A percentile compares a stretch with the other conserved stretches of the same genome.
phyloP scores from a whole-genome alignment of 108 stramenopile genomes.

The Schizochytrium sp. region DNA sequence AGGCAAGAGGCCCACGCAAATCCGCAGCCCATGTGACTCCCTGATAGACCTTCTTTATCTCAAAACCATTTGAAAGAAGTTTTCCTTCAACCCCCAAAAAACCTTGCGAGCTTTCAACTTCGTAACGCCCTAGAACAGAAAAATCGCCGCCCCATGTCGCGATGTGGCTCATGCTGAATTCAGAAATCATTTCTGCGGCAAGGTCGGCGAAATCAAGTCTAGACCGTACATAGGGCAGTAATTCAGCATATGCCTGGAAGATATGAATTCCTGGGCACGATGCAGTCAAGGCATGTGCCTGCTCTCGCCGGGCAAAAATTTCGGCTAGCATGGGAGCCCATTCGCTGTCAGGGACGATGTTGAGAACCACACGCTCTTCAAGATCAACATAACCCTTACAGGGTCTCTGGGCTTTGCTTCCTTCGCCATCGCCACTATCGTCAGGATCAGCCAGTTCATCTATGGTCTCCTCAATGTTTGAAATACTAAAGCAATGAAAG shows the following conservation, averaged over 20 bases:
- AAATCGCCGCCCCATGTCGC: not conserved
- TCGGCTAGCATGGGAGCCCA: conserved; percentile 39
- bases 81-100: conserved; percentile 2
- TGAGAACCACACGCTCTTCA: not conserved
- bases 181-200: conserved; percentile 7
- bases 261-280: not conserved
- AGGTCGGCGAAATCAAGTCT: conserved; percentile 2
- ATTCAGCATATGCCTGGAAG: not conserved
- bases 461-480: not conserved
- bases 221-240: conserved; percentile 1
- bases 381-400: conserved; percentile 48
- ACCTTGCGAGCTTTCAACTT: not conserved
- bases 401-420: not conserved
- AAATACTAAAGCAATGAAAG: not conserved
- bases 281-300: not conserved
- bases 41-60: not conserved
- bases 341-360: conserved; percentile 10
- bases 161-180: conserved; percentile 46
- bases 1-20: not conserved
- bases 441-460: not conserved
- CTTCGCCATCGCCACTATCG: not conserved
- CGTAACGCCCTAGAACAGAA: conserved; percentile 20
- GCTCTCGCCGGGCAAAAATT: conserved; percentile 9
- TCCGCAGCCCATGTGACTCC: conserved; percentile 6
- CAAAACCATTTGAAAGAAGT: not conserved